Evolutionary conservation across 768 basidiomycete species (phyloP).

Genomic region (Trametes cubensis): DNA sequence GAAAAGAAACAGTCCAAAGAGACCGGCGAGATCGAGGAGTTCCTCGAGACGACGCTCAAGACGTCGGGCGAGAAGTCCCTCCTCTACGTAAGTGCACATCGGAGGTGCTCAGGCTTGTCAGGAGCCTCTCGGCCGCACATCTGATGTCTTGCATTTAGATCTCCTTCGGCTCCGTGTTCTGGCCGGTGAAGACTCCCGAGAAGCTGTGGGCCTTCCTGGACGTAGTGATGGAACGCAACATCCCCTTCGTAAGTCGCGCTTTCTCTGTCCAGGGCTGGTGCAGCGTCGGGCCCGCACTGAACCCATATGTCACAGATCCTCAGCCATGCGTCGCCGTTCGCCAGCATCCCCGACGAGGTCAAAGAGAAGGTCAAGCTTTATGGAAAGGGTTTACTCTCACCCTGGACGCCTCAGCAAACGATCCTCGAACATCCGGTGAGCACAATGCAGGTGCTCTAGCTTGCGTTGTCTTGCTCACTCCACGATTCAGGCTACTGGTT

Average conservation of each 20-base stretch:
- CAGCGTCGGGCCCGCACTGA: background rate
- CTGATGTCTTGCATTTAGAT: conserved; percentile 5
- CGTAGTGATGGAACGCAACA: conserved; percentile 23
- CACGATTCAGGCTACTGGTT: conserved; percentile 16
- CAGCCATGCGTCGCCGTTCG: conserved; percentile 16
- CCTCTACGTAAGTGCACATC: background rate
- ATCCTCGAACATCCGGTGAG: conserved; percentile 20
- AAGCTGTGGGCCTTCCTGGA: conserved; percentile 26
- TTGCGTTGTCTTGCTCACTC: no score
- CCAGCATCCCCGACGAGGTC: conserved; percentile 11
- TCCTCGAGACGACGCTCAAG: conserved; percentile 25
- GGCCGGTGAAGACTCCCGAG: conserved; percentile 24
- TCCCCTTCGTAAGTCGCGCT: conserved; percentile 26
- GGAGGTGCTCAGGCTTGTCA: no score
- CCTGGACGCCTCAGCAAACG: conserved; percentile 23
- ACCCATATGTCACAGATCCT: conserved; percentile 7
- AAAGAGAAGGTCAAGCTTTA: conserved; percentile 16
- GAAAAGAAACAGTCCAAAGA: conserved; percentile 24
- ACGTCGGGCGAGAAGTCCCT: conserved; percentile 27
- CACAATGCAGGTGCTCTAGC: background rate
- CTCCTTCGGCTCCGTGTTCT: conserved; percentile 26
- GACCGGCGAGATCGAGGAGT: conserved; percentile 18
- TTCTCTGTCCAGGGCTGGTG: background rate
- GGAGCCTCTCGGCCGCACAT: no score
- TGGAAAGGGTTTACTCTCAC: conserved; percentile 12